Evolutionary conservation across 2,329 filamentous ascomycete species (phyloP), one percentile per base, ranked within the genome.

Genomic region (Leptosphaerulina australis): DNA sequence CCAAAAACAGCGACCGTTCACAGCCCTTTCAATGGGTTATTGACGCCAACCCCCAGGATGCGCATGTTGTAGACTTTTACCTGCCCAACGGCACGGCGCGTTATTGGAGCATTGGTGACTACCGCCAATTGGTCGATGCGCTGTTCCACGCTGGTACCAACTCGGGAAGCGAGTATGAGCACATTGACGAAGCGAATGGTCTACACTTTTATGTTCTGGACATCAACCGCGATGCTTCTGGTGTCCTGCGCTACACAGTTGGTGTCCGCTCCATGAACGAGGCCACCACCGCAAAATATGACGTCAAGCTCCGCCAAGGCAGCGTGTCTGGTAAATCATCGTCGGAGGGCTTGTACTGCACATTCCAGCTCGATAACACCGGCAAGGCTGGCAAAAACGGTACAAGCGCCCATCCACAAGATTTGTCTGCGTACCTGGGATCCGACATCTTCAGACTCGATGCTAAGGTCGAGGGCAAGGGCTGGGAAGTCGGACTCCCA

Each of bases 21-120:
- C 63, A 72, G 54, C 80, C 80, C 0, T 82, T 82, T 71, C 79
- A 82, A 52, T 82, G 80, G 79, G 74, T 74, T 18, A 79, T 82
- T 29, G 80, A 82, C 53, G 80, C 80, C 2, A 81, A 82, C 61
- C 79, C 80, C 0, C 69, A 81, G 52, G 79, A 82, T 47, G 79
- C 82, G 37, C 62, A 70, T 8, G 72, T 81, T 0, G 65, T 81
- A 5, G 79, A 82, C 58, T 83, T 81, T 54, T 68, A 74, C 58
- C 70, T 75, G 0, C 79, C 80, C 1, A 76, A 81, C 41, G 79
- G 80, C 18, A 77, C 76, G 0, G 66, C 73, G 1, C 63, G 73
- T 8, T 78, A 76, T 68, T 72, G 79, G 56, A 79, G 77, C 3
- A 65, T 81, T 24, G 80, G 80, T 14, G 80, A 83, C 60, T 82